A percentile compares a stretch with the other conserved stretches of the same genome.
phyloP scores from a whole-genome alignment of 495 filamentous ascomycete genomes.

The Aspergillus nidulans region DNA sequence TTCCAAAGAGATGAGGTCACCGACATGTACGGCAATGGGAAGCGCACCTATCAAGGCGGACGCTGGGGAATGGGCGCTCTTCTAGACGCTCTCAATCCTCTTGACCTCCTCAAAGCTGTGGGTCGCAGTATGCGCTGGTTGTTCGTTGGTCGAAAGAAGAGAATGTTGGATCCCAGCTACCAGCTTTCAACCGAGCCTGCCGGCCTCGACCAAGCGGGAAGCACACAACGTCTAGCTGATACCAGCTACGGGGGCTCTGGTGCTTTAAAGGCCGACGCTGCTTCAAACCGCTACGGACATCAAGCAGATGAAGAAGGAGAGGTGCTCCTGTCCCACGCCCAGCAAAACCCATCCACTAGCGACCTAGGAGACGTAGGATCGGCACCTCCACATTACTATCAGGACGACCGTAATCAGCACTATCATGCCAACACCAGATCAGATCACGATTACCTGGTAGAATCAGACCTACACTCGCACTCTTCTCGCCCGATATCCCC shows the following conservation, averaged over 20 bases:
- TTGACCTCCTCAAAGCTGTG: constrained; percentile 77
- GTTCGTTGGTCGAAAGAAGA: constrained; percentile 62
- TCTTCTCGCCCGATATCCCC: constrained; percentile 20
- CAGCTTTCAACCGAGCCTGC: constrained; percentile 28
- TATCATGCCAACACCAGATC: constrained; percentile 13
- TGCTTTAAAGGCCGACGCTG: constrained; percentile 19
- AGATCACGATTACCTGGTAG: constrained; percentile 13
- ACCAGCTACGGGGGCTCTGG: constrained; percentile 36
- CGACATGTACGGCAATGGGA: constrained; percentile 46
- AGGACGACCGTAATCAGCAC: constrained; percentile 20
- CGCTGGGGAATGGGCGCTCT: constrained; percentile 59
- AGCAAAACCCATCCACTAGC: constrained; percentile 30
- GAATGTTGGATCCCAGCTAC: constrained; percentile 52
- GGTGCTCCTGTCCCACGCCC: constrained; percentile 38
- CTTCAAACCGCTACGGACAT: constrained; percentile 18
- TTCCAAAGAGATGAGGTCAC: constrained; percentile 37
- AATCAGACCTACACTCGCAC: constrained; percentile 5
- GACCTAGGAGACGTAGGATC: constrained; percentile 10
- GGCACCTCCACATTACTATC: constrained; percentile 18
- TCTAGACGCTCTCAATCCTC: constrained; percentile 71
- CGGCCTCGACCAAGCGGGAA: constrained; percentile 25
- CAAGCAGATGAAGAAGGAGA: constrained; percentile 36
- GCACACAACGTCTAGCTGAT: constrained; percentile 9
- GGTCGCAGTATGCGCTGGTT: constrained; percentile 78
- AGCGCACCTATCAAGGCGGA: constrained; percentile 56